Conservation (phyloP, 352 stramenopile species). For the Pythium grandisporangium region DNA sequence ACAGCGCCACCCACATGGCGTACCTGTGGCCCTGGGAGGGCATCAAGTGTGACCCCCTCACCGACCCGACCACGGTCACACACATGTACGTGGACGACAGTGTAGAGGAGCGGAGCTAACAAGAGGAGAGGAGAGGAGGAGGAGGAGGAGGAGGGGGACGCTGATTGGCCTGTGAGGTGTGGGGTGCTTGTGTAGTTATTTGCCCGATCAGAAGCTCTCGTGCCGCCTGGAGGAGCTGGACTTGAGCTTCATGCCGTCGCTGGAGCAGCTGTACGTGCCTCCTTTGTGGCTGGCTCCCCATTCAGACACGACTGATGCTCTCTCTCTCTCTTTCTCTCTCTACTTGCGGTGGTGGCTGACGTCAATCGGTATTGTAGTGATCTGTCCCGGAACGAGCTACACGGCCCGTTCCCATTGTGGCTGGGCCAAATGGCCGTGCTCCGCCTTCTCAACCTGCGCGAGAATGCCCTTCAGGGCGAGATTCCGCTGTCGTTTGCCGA, state of each 20-base stretch:
- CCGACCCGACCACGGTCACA: conserved; percentile 57
- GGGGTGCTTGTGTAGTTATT: too few species aligned
- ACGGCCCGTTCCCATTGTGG: conserved; percentile 46
- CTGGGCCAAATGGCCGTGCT: conserved; percentile 53
- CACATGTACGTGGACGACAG: conserved; percentile 51
- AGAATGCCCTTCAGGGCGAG: conserved; percentile 32
- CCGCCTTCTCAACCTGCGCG: conserved; percentile 42
- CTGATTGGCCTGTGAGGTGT: too few species aligned
- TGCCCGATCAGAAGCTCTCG: conserved; percentile 31
- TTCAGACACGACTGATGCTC: too few species aligned
- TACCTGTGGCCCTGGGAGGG: conserved; percentile 68
- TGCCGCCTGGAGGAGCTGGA: conserved; percentile 44
- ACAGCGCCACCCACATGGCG: conserved; percentile 5
- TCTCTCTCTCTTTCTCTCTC: too few species aligned
- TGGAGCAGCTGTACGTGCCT: conserved; percentile 58
- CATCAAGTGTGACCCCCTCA: conserved; percentile 54
- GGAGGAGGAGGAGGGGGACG: too few species aligned
- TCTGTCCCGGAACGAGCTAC: conserved; percentile 40
- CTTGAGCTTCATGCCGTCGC: conserved; percentile 56
- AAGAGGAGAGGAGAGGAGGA: too few species aligned
- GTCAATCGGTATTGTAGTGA: conserved; percentile 17
- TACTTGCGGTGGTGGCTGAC: neutral
- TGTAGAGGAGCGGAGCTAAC: too few species aligned
- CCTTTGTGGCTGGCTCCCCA: too few species aligned
- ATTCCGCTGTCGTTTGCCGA: conserved; percentile 41